A percentile compares a stretch with the other conserved stretches of the same genome.
These are phyloP conservation scores for Scheffersomyces spartinae DNA, from an alignment of 805 yeast species.

Conservation along the genomic window DNA sequence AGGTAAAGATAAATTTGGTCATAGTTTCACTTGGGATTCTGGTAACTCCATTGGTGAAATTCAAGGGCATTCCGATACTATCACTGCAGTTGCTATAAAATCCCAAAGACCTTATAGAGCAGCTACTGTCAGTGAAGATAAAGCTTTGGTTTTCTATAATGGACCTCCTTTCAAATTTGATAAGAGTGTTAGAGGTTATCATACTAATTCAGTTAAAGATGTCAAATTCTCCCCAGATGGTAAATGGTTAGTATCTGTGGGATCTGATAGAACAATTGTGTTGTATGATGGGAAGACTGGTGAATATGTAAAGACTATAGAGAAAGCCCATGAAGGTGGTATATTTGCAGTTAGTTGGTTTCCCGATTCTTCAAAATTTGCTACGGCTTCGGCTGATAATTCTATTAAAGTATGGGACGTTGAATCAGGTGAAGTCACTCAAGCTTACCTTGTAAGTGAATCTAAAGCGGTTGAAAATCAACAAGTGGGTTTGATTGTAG, in stretches of 20 bases:
- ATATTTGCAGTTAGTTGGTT: constrained; percentile 71
- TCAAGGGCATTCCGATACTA: constrained; percentile 77
- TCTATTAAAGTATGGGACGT: constrained; percentile 57
- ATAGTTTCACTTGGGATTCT: constrained; percentile 84
- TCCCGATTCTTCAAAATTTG: constrained; percentile 42
- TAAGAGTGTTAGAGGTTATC: constrained; percentile 60
- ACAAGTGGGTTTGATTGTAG: constrained; percentile 67
- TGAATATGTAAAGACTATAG: constrained; percentile 45
- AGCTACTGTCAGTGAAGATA: constrained; percentile 86
- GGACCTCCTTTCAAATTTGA: constrained; percentile 94
- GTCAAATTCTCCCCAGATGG: constrained; percentile 81
- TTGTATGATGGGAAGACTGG: constrained; percentile 86
- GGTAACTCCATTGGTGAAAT: constrained; percentile 97
- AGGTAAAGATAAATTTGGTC: constrained; percentile 87
- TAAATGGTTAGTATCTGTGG: constrained; percentile 60
- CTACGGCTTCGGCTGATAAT: constrained; percentile 78
- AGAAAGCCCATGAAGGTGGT: constrained; percentile 61
- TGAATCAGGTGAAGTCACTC: constrained; percentile 27
- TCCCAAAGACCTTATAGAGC: constrained; percentile 88
- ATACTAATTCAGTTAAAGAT: constrained; percentile 68
- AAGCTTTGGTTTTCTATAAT: constrained; percentile 67
- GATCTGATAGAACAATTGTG: constrained; percentile 69
- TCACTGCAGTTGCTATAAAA: constrained; percentile 76
- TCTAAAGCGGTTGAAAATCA: constrained; percentile 46
- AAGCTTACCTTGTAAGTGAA: constrained; percentile 37